These are phyloP conservation scores for Bremia lactucae DNA, from an alignment of 352 stramenopile species.

Conservation along the genomic window DNA sequence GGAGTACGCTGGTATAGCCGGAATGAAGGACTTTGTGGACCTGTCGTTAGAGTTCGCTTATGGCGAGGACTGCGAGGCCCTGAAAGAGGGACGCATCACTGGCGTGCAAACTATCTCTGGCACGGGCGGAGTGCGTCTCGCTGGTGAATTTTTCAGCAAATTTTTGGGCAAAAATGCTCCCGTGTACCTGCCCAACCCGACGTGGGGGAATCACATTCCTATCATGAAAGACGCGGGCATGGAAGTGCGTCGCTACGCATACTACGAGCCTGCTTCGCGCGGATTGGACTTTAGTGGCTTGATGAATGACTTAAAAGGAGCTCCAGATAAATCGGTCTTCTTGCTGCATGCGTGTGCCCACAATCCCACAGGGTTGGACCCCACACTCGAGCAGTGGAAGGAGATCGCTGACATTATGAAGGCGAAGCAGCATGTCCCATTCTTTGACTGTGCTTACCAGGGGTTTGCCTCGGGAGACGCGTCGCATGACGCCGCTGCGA, in stretches of 20 bases:
- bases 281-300: conserved; percentile 91
- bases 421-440: conserved; percentile 91
- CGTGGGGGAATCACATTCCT: conserved; percentile 98
- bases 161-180: conserved; percentile 79
- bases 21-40: conserved; percentile 93
- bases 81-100: conserved; percentile 88
- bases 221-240: conserved; percentile 87
- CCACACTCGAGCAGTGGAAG: conserved; percentile 95
- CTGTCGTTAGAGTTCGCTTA: conserved; percentile 94
- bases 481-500: conserved; percentile 89
- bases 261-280: conserved; percentile 78
- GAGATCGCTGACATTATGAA: conserved; percentile 94
- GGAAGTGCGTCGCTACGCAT: conserved; percentile 72
- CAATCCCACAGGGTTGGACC: conserved; percentile 98
- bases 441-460: conserved; percentile 99
- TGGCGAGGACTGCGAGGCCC: conserved; percentile 87
- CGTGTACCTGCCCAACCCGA: conserved; percentile 98
- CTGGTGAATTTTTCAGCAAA: conserved; percentile 90
- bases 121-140: conserved; percentile 94
- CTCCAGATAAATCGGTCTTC: conserved; percentile 91
- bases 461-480: conserved; percentile 97
- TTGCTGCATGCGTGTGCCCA: conserved; percentile 98
- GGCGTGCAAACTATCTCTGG: conserved; percentile 97
- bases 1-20: conserved; percentile 96
- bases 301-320: conserved; percentile 90